Evolutionary conservation across 148 eudicot genomes (phyloP).

Genomic region (Rhododendron henanense): DNA sequence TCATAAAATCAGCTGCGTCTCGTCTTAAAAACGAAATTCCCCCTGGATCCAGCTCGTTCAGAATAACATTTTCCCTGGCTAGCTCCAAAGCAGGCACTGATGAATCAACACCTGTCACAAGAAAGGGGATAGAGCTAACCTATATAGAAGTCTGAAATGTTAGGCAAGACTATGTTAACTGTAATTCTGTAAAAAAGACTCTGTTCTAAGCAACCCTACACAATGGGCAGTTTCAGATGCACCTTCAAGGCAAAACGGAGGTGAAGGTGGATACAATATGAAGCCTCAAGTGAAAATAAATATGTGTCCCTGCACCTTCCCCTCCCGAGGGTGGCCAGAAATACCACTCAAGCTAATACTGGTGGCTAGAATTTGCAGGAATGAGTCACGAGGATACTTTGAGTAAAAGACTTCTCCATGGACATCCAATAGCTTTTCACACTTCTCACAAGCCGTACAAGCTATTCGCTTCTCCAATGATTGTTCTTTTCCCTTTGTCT

Average conservation of each 20-base stretch:
- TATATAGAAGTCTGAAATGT: background rate
- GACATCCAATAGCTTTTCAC: conserved; percentile 3
- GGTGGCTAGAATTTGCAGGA: background rate
- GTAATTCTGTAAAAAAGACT: background rate
- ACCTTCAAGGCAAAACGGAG: conserved; percentile 6
- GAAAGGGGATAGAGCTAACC: background rate
- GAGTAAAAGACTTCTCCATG: background rate
- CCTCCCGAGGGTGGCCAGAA: background rate
- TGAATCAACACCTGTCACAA: conserved; percentile 66
- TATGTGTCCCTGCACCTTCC: background rate
- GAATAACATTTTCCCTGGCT: conserved; percentile 63
- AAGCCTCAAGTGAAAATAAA: background rate
- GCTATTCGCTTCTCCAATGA: background rate
- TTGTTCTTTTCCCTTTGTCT: background rate
- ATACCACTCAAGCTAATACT: background rate
- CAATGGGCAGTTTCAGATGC: background rate
- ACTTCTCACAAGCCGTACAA: background rate
- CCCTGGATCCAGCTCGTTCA: conserved; percentile 60
- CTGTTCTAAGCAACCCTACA: conserved; percentile 2
- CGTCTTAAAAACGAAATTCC: conserved; percentile 58
- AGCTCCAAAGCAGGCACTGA: conserved; percentile 81
- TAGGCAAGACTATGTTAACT: background rate
- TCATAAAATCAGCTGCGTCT: conserved; percentile 83
- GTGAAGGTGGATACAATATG: background rate
- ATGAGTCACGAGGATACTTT: background rate